Base-by-base conservation (phyloP, 2,329 filamentous ascomycete genomes). In the Fusarium floridanum region DNA sequence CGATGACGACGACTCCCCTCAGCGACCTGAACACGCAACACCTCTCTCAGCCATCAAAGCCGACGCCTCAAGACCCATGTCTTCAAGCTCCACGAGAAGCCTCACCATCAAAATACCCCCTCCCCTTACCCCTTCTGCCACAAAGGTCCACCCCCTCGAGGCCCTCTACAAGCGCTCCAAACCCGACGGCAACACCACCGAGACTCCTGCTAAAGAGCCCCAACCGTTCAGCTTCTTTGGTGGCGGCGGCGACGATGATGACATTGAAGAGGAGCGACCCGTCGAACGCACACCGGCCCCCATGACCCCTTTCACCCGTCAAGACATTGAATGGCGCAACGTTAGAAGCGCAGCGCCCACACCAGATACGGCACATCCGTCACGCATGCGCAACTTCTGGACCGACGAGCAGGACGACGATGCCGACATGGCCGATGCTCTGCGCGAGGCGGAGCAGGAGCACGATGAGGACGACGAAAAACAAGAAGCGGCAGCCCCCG, bases 261-360 rank as follows among this genome's bases (percentile, higher is more conserved):
- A 84, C 3, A 84, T 86, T 16, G 86, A 87, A 24, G 88, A 87
- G 14, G 81, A 87, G 32, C 88, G 86, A 16, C 81, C 83, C 2
- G 73, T 73, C 4, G 67, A 71, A 27, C 67, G 32, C 17, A 68
- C 72, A 7, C 82, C 88, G 12, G 80, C 85, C 6, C 95, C 95
- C 14, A 91, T 95, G 83, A 98, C 96, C 0, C 96, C 96, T 0
- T 97, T 91, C 81, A 94, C 94, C 1, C 91, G 92, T 72, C 90
- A 92, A 75, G 96, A 98, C 75, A 86, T 96, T 34, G 92, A 94
- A 76, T 91, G 87, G 84, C 90, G 95, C 71, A 90, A 89, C 61
- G 81, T 94, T n/a, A 90, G 97, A 66, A 98, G 95, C 80, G 95
- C 95, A 7, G 97, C 97, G 3, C 97, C 97, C 0, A 99, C 97